A percentile compares a stretch with the other conserved stretches of the same genome.
These are phyloP conservation scores for Salix koriyanagi DNA, from an alignment of 345 rosid species.

Conservation along the genomic window DNA sequence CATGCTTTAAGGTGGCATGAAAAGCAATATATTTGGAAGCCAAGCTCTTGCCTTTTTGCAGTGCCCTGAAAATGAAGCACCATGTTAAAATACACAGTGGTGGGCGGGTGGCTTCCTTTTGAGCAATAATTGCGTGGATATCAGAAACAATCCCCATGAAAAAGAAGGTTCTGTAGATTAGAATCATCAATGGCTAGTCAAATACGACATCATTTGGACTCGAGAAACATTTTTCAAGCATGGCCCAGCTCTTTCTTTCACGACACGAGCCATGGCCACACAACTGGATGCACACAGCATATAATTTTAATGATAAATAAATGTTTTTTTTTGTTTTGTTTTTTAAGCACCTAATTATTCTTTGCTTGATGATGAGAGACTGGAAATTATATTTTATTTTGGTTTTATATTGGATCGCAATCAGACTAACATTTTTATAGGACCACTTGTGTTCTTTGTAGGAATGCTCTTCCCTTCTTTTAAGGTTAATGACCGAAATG, in stretches of 20 bases:
- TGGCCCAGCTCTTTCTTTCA: background rate
- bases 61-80: no score
- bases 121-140: background rate
- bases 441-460: background rate
- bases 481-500: slow-evolving; percentile 18
- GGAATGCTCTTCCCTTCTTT: slow-evolving; percentile 32
- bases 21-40: no score
- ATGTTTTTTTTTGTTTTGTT: background rate
- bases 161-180: background rate
- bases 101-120: background rate
- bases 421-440: background rate
- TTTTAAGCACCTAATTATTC: background rate
- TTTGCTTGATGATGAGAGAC: slow-evolving; percentile 5
- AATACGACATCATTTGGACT: background rate
- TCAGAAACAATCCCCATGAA: background rate
- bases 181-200: background rate
- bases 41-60: no score
- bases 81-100: no score
- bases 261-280: background rate
- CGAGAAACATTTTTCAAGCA: background rate
- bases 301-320: background rate
- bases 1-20: no score
- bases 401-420: background rate
- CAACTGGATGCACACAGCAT: background rate
- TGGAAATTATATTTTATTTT: background rate